Evolutionary conservation across 371 early-diverging fungal species (phyloP).

Genomic region (Sporodiniella umbellata): DNA sequence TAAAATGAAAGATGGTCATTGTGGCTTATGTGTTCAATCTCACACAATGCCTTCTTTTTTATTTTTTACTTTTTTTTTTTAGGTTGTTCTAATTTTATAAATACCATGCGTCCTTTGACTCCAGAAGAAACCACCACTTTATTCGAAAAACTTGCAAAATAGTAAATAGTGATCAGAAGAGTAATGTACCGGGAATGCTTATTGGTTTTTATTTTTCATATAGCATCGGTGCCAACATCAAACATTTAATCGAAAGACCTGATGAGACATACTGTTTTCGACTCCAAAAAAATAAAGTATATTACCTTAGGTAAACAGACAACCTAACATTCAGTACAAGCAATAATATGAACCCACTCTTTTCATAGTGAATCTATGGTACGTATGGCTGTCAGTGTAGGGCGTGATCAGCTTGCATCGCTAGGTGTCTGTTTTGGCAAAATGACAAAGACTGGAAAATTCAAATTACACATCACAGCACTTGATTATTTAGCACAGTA

Average conservation of each 20-base stretch:
- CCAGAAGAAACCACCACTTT: conserved; percentile 94
- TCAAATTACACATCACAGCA: conserved; percentile 93
- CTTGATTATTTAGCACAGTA: conserved; percentile 93
- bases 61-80: conserved; percentile 6
- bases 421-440: conserved; percentile 98
- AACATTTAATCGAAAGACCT: conserved; percentile 89
- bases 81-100: no score
- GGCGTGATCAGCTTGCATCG: conserved; percentile 85
- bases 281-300: conserved; percentile 89
- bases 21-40: conserved; percentile 6
- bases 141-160: conserved; percentile 95
- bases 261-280: conserved; percentile 97
- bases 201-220: background rate
- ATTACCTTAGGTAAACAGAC: conserved; percentile 81
- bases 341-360: background rate
- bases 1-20: background rate
- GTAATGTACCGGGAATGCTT: background rate
- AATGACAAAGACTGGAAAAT: conserved; percentile 97
- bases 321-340: background rate
- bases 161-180: conserved; percentile 47
- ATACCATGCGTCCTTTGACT: conserved; percentile 91
- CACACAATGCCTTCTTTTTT: background rate
- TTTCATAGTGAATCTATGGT: conserved; percentile 90
- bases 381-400: conserved; percentile 81
- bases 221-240: conserved; percentile 94